Conservation (phyloP, 1,139 yeast species). For the Lodderomyces beijingensis region DNA sequence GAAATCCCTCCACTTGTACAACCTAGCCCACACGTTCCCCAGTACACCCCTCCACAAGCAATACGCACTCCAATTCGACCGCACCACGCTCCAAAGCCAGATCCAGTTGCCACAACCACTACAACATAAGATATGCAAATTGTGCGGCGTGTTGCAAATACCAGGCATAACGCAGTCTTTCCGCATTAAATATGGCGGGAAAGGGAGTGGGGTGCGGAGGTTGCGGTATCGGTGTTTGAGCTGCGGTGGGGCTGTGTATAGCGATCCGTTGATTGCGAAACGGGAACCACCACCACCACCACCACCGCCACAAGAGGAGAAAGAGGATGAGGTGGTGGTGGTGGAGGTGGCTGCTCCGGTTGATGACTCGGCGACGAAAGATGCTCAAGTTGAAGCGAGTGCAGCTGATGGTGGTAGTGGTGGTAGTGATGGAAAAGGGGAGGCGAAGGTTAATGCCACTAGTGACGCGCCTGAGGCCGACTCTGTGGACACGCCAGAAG, state of each 20-base stretch:
- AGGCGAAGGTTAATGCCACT: not conserved
- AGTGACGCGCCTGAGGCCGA: not conserved
- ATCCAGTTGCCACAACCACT: slow-evolving; percentile 25
- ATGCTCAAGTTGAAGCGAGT: no score
- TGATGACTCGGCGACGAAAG: no score
- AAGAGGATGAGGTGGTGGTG: no score
- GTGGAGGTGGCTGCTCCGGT: no score
- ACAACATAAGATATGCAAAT: slow-evolving; percentile 36
- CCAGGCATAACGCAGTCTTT: slow-evolving; percentile 41
- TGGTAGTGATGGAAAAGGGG: no score
- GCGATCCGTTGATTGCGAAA: slow-evolving; percentile 3
- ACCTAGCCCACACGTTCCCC: slow-evolving; percentile 23
- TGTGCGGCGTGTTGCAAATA: slow-evolving; percentile 42
- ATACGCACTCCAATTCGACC: slow-evolving; percentile 22
- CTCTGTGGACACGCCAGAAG: slow-evolving; percentile 2
- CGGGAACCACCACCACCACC: no score
- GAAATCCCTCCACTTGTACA: slow-evolving; percentile 25
- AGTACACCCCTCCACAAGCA: slow-evolving; percentile 22
- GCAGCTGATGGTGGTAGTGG: no score
- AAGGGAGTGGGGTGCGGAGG: not conserved
- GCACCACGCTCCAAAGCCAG: slow-evolving; percentile 19
- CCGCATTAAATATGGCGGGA: slow-evolving; percentile 12
- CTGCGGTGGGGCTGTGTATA: slow-evolving; percentile 1
- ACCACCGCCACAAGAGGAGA: no score
- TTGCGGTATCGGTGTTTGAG: slow-evolving; percentile 2